Conservation (phyloP, 2,329 filamentous ascomycete species). For the Orbilia oligospora region DNA sequence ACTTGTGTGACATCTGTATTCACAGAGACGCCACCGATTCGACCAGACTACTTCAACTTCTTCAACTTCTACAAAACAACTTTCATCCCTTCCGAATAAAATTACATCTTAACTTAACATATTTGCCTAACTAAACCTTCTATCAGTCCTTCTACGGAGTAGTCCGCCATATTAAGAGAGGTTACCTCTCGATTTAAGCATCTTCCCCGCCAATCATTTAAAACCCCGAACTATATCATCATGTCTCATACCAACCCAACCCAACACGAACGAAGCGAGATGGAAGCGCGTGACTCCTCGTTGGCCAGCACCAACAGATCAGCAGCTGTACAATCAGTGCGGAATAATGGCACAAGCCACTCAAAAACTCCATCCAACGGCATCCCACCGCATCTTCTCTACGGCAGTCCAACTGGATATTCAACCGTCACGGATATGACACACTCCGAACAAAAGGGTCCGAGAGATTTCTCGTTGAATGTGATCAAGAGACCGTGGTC, state of each 20-base stretch:
- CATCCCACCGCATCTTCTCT: constrained; percentile 54
- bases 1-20: constrained; percentile 17
- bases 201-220: constrained; percentile 1
- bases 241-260: no score
- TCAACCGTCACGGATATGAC: constrained; percentile 1
- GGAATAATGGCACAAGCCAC: constrained; percentile 25
- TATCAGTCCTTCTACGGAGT: no score
- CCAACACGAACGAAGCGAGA: neutral
- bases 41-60: no score
- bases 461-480: constrained; percentile 51
- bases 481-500: constrained; percentile 59
- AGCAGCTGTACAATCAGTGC: neutral
- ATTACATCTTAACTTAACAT: no score
- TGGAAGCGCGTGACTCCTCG: constrained; percentile 22
- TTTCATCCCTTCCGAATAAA: neutral
- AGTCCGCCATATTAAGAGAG: no score
- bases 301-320: constrained; percentile 2
- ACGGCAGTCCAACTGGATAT: constrained; percentile 36
- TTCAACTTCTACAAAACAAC: neutral
- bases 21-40: neutral
- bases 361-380: constrained; percentile 51
- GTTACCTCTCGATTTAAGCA: neutral
- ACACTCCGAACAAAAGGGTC: constrained; percentile 18
- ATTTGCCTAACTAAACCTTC: no score
- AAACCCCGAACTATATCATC: neutral